These are phyloP conservation scores for Jamesozyma jinghongensis DNA, from an alignment of 805 yeast species.

Conservation along the genomic window DNA sequence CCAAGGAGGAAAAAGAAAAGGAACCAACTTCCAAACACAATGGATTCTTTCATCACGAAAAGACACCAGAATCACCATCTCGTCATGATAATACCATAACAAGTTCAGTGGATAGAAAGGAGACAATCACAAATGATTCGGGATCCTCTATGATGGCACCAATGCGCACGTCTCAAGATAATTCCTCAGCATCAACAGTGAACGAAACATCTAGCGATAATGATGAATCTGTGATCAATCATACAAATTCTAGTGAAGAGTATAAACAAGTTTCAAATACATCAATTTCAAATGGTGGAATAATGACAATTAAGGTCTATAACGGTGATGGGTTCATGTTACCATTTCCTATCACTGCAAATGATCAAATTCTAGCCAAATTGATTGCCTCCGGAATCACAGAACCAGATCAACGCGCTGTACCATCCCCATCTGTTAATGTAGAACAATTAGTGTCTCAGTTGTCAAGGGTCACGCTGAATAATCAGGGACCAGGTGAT, in stretches of 20 bases:
- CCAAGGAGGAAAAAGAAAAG: constrained; percentile 25
- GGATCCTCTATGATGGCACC: constrained; percentile 19
- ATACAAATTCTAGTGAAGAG: neutral
- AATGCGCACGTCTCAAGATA: constrained; percentile 19
- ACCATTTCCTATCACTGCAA: constrained; percentile 62
- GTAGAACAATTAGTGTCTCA: constrained; percentile 22
- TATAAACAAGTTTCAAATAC: constrained; percentile 7
- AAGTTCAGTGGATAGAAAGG: constrained; percentile 13
- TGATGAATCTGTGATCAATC: neutral
- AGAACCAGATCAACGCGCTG: constrained; percentile 7
- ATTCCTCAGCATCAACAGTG: constrained; percentile 18
- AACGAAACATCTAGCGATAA: neutral
- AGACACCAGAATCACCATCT: neutral
- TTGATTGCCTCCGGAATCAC: constrained; percentile 49
- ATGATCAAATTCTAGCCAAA: constrained; percentile 53
- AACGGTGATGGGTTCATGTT: constrained; percentile 57
- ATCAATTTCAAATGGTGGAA: constrained; percentile 38
- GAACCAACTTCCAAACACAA: constrained; percentile 6
- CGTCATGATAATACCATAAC: neutral
- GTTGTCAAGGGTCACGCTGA: constrained; percentile 19
- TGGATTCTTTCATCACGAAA: constrained; percentile 4
- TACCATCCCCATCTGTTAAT: constrained; percentile 8
- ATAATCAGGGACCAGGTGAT: constrained; percentile 30
- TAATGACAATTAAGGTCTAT: constrained; percentile 69
- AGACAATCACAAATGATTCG: constrained; percentile 22